Conservation (phyloP, 225 moss, liverwort and hornwort species). For the Sphagnum contortum region DNA sequence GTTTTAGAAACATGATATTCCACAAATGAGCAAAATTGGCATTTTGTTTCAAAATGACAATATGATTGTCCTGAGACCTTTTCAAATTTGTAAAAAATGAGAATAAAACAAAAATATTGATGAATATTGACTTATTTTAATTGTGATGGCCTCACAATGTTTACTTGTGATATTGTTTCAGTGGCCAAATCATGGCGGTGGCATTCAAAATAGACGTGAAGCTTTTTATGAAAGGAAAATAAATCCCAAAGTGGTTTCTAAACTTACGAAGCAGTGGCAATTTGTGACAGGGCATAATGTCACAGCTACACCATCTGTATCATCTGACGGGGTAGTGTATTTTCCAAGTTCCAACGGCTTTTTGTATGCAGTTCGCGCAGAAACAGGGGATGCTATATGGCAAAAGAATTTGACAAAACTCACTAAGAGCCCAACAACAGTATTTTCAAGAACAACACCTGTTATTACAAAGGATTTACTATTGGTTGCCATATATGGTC, state of each 20-base stretch:
- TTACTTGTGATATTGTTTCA: too few relatives aligned
- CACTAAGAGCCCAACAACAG: neutral
- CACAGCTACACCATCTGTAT: slow-evolving; percentile 1
- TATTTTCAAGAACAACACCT: neutral
- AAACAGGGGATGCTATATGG: neutral
- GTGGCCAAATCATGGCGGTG: slow-evolving; percentile 4
- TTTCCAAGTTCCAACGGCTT: neutral
- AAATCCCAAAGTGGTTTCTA: neutral
- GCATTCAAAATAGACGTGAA: neutral
- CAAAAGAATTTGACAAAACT: neutral
- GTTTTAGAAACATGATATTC: too few relatives aligned
- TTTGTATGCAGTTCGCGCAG: neutral
- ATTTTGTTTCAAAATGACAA: too few relatives aligned
- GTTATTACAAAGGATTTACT: neutral
- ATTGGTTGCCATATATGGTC: neutral
- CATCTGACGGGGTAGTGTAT: neutral
- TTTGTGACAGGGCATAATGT: slow-evolving; percentile 1
- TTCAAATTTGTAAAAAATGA: too few relatives aligned
- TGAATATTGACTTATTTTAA: too few relatives aligned
- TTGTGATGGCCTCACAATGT: too few relatives aligned
- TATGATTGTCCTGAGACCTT: too few relatives aligned
- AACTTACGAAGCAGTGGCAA: neutral
- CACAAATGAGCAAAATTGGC: too few relatives aligned
- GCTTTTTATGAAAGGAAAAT: neutral
- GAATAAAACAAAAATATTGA: too few relatives aligned